Evolutionary conservation across 78 protist genomes (phyloP).

Genomic region (Planoprotostelium fungivorum): DNA sequence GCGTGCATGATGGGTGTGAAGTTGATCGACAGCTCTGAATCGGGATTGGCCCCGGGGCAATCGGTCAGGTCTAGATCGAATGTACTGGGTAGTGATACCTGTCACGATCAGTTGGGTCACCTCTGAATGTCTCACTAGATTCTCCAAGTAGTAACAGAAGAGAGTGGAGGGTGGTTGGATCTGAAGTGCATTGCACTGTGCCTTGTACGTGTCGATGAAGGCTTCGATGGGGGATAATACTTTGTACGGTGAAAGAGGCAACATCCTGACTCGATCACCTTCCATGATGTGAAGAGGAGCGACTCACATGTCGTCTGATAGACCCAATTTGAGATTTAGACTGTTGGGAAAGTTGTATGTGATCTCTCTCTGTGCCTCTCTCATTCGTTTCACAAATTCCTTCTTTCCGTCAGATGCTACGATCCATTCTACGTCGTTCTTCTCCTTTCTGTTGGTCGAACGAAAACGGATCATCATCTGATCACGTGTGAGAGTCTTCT

Average conservation of each 20-base stretch:
- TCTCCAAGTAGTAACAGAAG: background rate
- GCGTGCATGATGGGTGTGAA: background rate
- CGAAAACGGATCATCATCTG: background rate
- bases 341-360: background rate
- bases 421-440: background rate
- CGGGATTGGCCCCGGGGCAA: background rate
- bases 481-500: background rate
- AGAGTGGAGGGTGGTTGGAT: background rate
- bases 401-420: background rate
- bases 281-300: background rate
- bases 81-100: background rate
- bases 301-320: background rate
- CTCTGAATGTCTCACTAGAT: background rate
- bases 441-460: background rate
- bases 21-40: background rate
- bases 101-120: background rate
- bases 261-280: background rate
- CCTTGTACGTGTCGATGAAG: background rate
- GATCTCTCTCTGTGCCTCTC: background rate
- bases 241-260: background rate
- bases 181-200: background rate
- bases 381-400: background rate
- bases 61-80: background rate
- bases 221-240: background rate
- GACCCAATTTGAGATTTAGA: background rate